Evolutionary conservation across 208 protist genomes (phyloP).

Genomic region (Wallacemonas sp.): DNA sequence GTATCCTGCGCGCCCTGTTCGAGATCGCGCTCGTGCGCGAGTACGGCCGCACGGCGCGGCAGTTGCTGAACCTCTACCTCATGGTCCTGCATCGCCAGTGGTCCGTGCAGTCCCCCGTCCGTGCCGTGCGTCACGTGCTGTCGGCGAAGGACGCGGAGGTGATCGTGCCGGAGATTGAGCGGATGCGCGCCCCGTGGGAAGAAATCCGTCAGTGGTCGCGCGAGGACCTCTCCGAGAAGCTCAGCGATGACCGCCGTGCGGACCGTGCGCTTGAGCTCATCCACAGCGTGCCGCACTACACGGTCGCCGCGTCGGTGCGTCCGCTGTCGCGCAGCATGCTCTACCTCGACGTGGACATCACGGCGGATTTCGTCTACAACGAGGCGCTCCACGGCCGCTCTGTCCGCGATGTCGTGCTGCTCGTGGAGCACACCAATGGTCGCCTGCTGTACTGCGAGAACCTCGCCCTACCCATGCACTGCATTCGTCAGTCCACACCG

Average conservation of each 20-base stretch:
- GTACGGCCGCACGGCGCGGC: constrained; percentile 95
- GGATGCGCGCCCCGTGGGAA: constrained; percentile 95
- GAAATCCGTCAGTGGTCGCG: constrained; percentile 92
- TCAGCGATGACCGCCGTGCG: constrained; percentile 86
- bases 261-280: constrained; percentile 91
- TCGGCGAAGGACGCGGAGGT: constrained; percentile 72
- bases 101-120: constrained; percentile 93
- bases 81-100: constrained; percentile 98
- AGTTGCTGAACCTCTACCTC: constrained; percentile 83
- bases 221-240: constrained; percentile 94
- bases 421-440: constrained; percentile 96
- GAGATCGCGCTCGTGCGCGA: constrained; percentile 96
- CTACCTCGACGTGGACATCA: constrained; percentile 96
- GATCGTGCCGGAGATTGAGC: constrained; percentile 95
- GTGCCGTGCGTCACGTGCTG: constrained; percentile 84
- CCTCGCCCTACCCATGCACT: constrained; percentile 91
- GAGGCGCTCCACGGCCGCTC: constrained; percentile 87
- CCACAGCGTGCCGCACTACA: constrained; percentile 95
- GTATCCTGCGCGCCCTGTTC: constrained; percentile 92
- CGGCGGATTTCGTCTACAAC: constrained; percentile 96
- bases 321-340: constrained; percentile 96
- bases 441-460: constrained; percentile 97
- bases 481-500: constrained; percentile 63
- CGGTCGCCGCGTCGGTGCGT: constrained; percentile 89
- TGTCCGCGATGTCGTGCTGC: constrained; percentile 94